Base-by-base conservation (phyloP, 768 basidiomycete species). In the Boletus huronensis region DNA sequence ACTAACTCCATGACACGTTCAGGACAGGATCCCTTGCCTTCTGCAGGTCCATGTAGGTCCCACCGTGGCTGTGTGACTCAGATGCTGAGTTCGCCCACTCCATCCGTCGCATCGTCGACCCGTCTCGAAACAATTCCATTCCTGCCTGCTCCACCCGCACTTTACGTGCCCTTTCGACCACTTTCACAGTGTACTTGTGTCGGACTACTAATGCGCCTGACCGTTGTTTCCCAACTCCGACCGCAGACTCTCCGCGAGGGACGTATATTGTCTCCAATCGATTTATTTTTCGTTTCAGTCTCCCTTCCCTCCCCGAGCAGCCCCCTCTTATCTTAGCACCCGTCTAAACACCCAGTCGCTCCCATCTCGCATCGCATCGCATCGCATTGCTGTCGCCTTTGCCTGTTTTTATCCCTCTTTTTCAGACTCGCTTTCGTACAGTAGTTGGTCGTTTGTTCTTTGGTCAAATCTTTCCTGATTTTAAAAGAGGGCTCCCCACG, bases 41-140 rank as follows among this genome's bases (percentile, higher is more conserved):
- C 74, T 76, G 72, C 70, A 63, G 73, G 68, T 70, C 75, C 65
- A 69, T 73, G 69, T 76, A 57, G 70, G 64, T 77, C 74, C 73
- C 58, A 48, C 52, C 39, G 76, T 76, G 75, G 75, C 74, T 71
- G 74, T 69, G 67, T 58, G 38, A 50, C 10, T 17, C 45, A 21
- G 11, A 4, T 23, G 8, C 32, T 45, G 34, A n/a, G 34, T 16
- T 21, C 43, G 17, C 49, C 16, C 28, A 19, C n/a, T n/a, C 32
- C 41, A 19, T 41, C 16, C 16, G 23, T 26, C 25, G 32, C 28
- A 39, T 21, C 40, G 53, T 47, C 38, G 10, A 26, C 42, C 14
- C n/a, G 25, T 8, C 21, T 5, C 23, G 53, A 26, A 28, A 17
- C 31, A 38, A 11, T 3, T 35, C 17, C 42, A 32, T 35, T 16